Base-by-base conservation (phyloP, 495 filamentous ascomycete genomes). In the Aspergillus egyptiacus region DNA sequence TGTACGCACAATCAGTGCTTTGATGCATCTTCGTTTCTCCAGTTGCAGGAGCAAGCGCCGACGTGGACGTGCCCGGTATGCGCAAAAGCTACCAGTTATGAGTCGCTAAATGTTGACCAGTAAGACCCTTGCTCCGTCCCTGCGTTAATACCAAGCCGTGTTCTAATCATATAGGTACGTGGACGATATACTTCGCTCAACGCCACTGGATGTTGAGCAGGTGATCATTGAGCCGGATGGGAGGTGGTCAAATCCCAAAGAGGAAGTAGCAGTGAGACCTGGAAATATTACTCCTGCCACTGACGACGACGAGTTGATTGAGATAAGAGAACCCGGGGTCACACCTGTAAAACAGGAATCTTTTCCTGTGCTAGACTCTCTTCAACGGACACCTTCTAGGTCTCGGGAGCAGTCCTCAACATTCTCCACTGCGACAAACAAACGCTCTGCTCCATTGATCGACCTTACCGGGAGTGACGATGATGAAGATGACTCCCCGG, bases 1-100 rank as follows among this genome's bases (percentile, higher is more conserved):
- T 98, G 93, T 63, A 85, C 76, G 6, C 93, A 98, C 67, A 89
- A 91, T 32, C 88, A 93, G 57, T 97, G 93, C 59, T 97, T 97
- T 61, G 93, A 98, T 65, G 93, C 84, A n/a, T 81, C 80, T 2
- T 94, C 89, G 2, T 98, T 95, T 56, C 73, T 98, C 11, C 88
- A 95, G 56, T 62, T 98, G 30, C 90, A 96, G 59, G 90, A 96
- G 63, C 93, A 98, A 71, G 91, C 87, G 0, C 91, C 93, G 17
- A 91, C 89, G 9, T 98, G 93, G 93, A 73, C 80, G 17, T 98
- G 93, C 58, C 93, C 93, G 6, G 83, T 95, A 20, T 98, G 93
- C 68, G 88, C 82, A 61, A 94, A 95, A 55, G 67, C 80, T 0
- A 81, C 88, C 7, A 79, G 80, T 7, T 98, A 90, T 59, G 85